Percentiles rank a stretch among this genome's conserved stretches.
phyloP scores from a whole-genome alignment of 2,329 filamentous ascomycete genomes.

The Fusarium irregulare region DNA sequence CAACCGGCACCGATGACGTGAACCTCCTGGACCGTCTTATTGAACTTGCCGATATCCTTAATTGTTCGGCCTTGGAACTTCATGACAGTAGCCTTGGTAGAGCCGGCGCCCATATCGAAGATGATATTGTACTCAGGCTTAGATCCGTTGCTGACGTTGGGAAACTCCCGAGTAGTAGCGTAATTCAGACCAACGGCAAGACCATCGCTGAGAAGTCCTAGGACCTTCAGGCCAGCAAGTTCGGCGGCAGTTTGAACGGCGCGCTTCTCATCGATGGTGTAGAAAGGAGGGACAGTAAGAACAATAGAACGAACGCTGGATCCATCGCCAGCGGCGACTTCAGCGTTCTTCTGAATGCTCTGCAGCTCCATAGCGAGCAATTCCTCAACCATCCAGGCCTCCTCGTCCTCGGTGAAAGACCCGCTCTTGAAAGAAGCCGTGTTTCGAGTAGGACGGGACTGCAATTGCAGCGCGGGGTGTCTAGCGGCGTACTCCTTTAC shows the following conservation, averaged over 20 bases:
- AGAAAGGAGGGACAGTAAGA: slow-evolving; percentile 90
- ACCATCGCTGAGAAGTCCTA: slow-evolving; percentile 88
- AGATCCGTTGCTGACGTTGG: slow-evolving; percentile 81
- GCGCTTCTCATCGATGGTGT: slow-evolving; percentile 88
- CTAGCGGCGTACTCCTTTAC: slow-evolving; percentile 77
- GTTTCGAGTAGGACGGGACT: slow-evolving; percentile 67
- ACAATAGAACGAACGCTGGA: slow-evolving; percentile 82
- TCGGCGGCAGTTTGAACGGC: slow-evolving; percentile 86
- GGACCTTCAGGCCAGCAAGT: slow-evolving; percentile 86
- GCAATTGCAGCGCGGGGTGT: slow-evolving; percentile 82
- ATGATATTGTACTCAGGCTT: slow-evolving; percentile 93
- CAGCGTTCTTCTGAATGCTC: slow-evolving; percentile 89
- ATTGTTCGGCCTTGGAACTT: slow-evolving; percentile 89
- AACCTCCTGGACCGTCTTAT: slow-evolving; percentile 98
- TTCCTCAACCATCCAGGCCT: slow-evolving; percentile 86
- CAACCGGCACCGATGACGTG: slow-evolving; percentile 86
- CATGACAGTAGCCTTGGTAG: slow-evolving; percentile 88
- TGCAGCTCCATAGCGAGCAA: slow-evolving; percentile 95
- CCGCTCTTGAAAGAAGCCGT: slow-evolving; percentile 87
- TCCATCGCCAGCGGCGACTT: slow-evolving; percentile 81
- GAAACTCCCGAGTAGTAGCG: slow-evolving; percentile 90
- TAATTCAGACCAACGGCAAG: slow-evolving; percentile 95
- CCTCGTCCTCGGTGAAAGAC: slow-evolving; percentile 69
- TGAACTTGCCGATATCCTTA: slow-evolving; percentile 92
- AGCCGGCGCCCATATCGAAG: slow-evolving; percentile 98